These are phyloP conservation scores for Suhomyces yuchorum DNA, from an alignment of 1,139 yeast genomes.

Conservation along the genomic window DNA sequence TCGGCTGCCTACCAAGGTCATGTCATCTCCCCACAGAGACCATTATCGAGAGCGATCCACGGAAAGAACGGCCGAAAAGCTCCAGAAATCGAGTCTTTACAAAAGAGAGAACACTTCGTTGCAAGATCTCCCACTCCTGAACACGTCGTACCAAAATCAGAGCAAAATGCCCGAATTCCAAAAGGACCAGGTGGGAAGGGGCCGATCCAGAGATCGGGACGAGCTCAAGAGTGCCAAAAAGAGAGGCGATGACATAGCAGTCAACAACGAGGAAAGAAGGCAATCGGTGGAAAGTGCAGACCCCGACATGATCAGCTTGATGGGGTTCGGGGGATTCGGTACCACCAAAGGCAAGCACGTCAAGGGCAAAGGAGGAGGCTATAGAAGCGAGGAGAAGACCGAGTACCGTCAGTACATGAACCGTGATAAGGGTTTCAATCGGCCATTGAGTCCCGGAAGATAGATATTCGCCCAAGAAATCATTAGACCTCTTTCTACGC, in stretches of 20 bases:
- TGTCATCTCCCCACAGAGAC: conserved; percentile 9
- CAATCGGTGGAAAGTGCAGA: conserved; percentile 16
- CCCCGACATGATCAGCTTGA: conserved; percentile 40
- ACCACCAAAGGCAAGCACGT: conserved; percentile 65
- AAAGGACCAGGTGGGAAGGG: conserved; percentile 25
- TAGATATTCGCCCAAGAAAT: background rate
- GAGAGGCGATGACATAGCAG: conserved; percentile 6
- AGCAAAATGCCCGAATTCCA: conserved; percentile 17
- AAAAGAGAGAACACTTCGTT: conserved; percentile 19
- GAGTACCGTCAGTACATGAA: conserved; percentile 71
- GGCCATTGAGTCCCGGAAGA: conserved; percentile 57
- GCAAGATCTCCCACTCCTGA: conserved; percentile 22
- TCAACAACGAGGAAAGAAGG: conserved; percentile 9
- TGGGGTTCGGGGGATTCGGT: conserved; percentile 69
- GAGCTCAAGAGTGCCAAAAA: conserved; percentile 5
- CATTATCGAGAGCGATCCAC: conserved; percentile 19
- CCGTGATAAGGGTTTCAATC: conserved; percentile 59
- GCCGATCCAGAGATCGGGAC: conserved; percentile 28
- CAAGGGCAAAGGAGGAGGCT: conserved; percentile 52
- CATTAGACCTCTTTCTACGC: too few species aligned
- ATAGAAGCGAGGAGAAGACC: conserved; percentile 43
- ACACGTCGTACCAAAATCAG: conserved; percentile 20
- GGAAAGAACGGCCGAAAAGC: conserved; percentile 20
- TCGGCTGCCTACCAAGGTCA: conserved; percentile 23
- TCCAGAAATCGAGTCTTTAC: conserved; percentile 21